Evolutionary conservation across 768 basidiomycete genomes (phyloP).

Genomic region (Xerocomellus dryophilus): DNA sequence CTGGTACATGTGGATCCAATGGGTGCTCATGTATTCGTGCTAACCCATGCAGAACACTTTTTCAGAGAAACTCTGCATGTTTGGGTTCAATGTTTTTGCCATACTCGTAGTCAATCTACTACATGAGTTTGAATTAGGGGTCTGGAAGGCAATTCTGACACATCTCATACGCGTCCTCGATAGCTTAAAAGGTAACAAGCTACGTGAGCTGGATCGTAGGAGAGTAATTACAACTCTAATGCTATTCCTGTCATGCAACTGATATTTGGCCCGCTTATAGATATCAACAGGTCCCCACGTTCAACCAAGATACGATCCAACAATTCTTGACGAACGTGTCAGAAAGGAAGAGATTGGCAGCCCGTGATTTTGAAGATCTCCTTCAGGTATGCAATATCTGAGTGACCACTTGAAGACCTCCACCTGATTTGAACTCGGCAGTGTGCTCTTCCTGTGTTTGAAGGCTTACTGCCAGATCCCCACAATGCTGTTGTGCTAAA

Average conservation of each 20-base stretch:
- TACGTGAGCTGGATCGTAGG: not conserved
- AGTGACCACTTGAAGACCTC: too few relatives aligned
- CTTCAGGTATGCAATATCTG: not conserved
- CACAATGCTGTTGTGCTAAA: too few relatives aligned
- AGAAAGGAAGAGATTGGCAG: not conserved
- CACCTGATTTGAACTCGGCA: too few relatives aligned
- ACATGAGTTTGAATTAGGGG: not conserved
- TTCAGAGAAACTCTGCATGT: not conserved
- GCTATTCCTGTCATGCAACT: too few relatives aligned
- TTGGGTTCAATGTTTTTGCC: not conserved
- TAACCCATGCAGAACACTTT: not conserved
- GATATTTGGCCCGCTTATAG: not conserved
- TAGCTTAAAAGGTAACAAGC: not conserved
- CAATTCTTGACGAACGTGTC: not conserved
- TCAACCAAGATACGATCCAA: not conserved
- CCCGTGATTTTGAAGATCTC: not conserved
- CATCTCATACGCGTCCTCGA: not conserved
- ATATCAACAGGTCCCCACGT: not conserved
- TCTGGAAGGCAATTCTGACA: not conserved
- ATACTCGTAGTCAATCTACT: not conserved
- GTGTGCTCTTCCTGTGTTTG: too few relatives aligned
- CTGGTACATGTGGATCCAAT: too few relatives aligned
- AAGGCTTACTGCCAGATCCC: too few relatives aligned
- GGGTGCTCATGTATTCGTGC: not conserved
- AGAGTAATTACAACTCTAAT: too few relatives aligned